Evolutionary conservation across 805 yeast genomes (phyloP).

Genomic region (Kurtzmaniella cleridarum): DNA sequence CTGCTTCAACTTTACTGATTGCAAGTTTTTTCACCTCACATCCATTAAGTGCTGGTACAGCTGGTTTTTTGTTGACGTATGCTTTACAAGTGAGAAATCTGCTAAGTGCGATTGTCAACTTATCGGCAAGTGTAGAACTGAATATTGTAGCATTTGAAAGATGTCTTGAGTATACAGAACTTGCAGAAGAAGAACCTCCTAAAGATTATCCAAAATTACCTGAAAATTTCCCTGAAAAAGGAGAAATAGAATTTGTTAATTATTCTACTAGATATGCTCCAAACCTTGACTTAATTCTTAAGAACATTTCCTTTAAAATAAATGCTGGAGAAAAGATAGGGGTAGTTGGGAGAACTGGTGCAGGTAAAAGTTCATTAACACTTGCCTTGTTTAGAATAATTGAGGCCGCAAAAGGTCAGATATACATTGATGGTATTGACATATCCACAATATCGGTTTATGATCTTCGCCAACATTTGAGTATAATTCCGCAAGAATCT

Average conservation of each 20-base stretch:
- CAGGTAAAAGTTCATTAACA: conserved; percentile 85
- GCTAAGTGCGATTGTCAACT: conserved; percentile 52
- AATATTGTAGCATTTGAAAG: conserved; percentile 65
- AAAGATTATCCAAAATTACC: conserved; percentile 27
- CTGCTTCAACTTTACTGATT: conserved; percentile 44
- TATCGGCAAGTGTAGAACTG: conserved; percentile 59
- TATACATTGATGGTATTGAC: conserved; percentile 62
- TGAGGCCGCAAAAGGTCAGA: conserved; percentile 63
- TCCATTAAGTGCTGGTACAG: conserved; percentile 52
- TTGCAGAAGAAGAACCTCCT: conserved; percentile 20
- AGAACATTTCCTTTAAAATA: conserved; percentile 56
- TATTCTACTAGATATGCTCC: conserved; percentile 79
- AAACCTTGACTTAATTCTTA: conserved; percentile 70
- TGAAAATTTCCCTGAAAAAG: conserved; percentile 65
- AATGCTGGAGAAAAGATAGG: conserved; percentile 80
- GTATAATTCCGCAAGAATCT: conserved; percentile 91
- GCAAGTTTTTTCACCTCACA: conserved; percentile 30
- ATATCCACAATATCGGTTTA: conserved; percentile 63
- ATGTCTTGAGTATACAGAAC: conserved; percentile 51
- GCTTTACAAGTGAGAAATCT: conserved; percentile 52
- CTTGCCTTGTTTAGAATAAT: conserved; percentile 78
- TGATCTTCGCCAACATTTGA: conserved; percentile 68
- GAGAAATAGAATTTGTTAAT: conserved; percentile 58
- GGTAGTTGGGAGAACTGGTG: conserved; percentile 94
- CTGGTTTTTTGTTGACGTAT: conserved; percentile 62